Evolutionary conservation across 2,329 filamentous ascomycete genomes (phyloP), one percentile per base, ranked within the genome.

Genomic region (Cladosporium sphaerospermum): DNA sequence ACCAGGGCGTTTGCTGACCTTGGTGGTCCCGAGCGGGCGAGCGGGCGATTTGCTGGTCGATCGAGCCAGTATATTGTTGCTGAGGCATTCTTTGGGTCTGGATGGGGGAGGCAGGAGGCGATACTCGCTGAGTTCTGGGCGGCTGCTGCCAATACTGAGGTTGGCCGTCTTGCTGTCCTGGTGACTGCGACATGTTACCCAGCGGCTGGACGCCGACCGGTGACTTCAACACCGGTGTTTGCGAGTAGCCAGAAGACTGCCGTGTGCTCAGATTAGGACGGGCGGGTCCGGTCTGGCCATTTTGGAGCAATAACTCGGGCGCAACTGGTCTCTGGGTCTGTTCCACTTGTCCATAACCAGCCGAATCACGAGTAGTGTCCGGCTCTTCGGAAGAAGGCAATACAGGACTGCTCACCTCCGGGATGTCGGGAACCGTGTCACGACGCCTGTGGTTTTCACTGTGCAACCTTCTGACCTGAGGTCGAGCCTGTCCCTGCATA

Each of bases 1-100:
- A 47, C 59, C 59, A 67, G 5, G 63, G 62, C 2, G 60, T 62
- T 48, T 65, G 64, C 52, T 67, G 64, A 34, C 63, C 61, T 8
- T 52, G 41, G 43, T 65, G 62, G 19, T 61, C 57, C 28, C 57
- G 57, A 1, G 62, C 62, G 3, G 64, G 61, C 42, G 56, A 60
- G 14, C 62, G 58, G 18, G 48, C 59, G 23, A 59, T 53, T 28
- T 60, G 58, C 13, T 60, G 52, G 1, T 56, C 55, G n/a, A 58
- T 56, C 1, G 60, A 61, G 32, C 55, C 54, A n/a, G 60, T 45
- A 10, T 52, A 33, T 2, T 42, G 28, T 16, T 32, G 28, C 3
- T 37, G 56, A 28, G 23, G 23, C 7, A 28, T 28, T 13, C 36
- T 13, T 14, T 14, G 44, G 14, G 43, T 42, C 40, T 59, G 56